Evolutionary conservation across 345 rosid species (phyloP).

Genomic region (Gossypium raimondii): DNA sequence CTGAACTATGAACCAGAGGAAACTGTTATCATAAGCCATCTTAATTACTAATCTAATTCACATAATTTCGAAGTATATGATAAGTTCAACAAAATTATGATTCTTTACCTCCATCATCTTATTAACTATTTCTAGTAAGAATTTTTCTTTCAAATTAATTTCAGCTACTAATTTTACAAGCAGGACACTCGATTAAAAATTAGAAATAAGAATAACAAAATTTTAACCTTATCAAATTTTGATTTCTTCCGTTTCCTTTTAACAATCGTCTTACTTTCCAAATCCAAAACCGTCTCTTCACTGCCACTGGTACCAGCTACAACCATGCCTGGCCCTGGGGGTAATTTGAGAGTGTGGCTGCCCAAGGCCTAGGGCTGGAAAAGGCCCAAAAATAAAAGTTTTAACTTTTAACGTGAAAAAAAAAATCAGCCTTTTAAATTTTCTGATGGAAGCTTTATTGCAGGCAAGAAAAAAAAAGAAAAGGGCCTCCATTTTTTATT

Average conservation of each 20-base stretch:
- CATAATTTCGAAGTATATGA: background rate
- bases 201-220: background rate
- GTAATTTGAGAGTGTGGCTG: too few species aligned
- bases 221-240: constrained; percentile 17
- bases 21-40: too few species aligned
- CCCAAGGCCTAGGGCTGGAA: rapidly evolving
- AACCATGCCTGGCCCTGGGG: background rate
- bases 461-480: too few species aligned
- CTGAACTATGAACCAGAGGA: too few species aligned
- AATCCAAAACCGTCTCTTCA: constrained; percentile 18
- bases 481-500: too few species aligned
- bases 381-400: too few species aligned
- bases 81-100: background rate
- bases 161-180: background rate
- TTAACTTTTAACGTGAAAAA: too few species aligned
- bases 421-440: too few species aligned
- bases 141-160: background rate
- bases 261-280: constrained; percentile 20
- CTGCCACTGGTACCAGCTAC: constrained; percentile 18
- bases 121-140: background rate
- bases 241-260: constrained; percentile 37
- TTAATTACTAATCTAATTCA: too few species aligned
- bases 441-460: too few species aligned
- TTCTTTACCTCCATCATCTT: background rate
- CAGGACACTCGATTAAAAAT: background rate